Base-by-base conservation (phyloP, 495 filamentous ascomycete species). In the Amniculicola lignicola region DNA sequence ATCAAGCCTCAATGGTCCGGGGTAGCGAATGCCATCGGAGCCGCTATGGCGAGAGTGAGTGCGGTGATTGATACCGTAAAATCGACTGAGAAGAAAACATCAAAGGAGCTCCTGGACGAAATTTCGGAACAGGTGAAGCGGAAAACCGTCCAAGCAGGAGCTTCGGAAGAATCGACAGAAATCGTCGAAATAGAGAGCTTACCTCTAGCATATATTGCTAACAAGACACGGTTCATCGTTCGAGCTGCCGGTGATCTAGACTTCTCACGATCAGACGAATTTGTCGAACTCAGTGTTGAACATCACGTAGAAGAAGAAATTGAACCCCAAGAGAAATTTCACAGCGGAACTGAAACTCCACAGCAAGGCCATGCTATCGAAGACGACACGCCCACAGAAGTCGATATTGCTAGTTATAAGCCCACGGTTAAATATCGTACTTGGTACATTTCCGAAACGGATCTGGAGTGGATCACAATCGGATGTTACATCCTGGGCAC, bases 401-500 rank as follows among this genome's bases (percentile, higher is more conserved):
- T 59, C 16, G 73, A 82, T 39, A 70, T 80, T 14, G 54, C 67
- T 4, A 70, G 61, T 1, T 84, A 83, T 59, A 71, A 57, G 25
- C 82, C 82, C 0, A 67, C 61, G 6, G 74, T 83, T 14, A 65
- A 63, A 45, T 69, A 76, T 16, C 75, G 77, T 29, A 65, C 78
- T 35, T 83, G 80, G 82, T 71, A 77, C 67, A 51, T 83, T 50
- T 70, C 69, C 31, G 71, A 79, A 38, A 78, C 75, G 0, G 82
- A 86, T 64, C 70, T 84, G 4, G 35, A 64, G 11, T 86, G 77
- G 69, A 78, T 86, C 18, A 69, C 77, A 1, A 75, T 73, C 19
- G 82, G 82, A 1, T 80, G 79, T 59, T 80, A 81, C 53, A 77
- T 86, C 49, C 76, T 86, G 12, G 82, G 82, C 4, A 80, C 77